Conservation (phyloP, 805 yeast species). For the Cyberlindnera samutprakarnensis region DNA sequence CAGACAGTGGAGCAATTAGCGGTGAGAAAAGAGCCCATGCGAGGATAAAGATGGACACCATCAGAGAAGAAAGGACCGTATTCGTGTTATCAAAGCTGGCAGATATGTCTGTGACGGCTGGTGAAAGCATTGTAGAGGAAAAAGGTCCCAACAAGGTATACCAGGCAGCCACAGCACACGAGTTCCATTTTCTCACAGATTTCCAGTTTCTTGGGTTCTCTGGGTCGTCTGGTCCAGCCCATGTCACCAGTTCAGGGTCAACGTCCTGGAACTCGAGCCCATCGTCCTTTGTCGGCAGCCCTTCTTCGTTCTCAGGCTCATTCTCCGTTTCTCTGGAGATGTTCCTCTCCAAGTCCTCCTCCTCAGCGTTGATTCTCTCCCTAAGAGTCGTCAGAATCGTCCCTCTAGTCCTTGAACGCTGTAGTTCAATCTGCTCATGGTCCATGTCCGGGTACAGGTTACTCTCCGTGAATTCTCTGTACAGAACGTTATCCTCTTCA, state of each 20-base stretch:
- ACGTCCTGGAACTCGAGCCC: constrained; percentile 47
- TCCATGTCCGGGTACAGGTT: constrained; percentile 33
- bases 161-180: constrained; percentile 39
- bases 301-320: constrained; percentile 18
- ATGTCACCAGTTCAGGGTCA: constrained; percentile 62
- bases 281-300: constrained; percentile 27
- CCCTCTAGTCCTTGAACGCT: constrained; percentile 36
- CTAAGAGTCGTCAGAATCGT: constrained; percentile 33
- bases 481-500: constrained; percentile 5
- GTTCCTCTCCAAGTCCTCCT: constrained; percentile 5
- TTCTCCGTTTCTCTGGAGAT: constrained; percentile 1
- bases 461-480: constrained; percentile 14
- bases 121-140: constrained; percentile 55
- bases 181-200: constrained; percentile 29
- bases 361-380: constrained; percentile 11
- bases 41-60: constrained; percentile 51
- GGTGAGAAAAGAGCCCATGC: constrained; percentile 64
- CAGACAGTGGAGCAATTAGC: constrained; percentile 56
- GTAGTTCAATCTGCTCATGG: constrained; percentile 30
- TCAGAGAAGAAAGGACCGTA: constrained; percentile 33
- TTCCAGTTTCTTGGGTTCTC: constrained; percentile 62
- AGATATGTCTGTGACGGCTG: constrained; percentile 46
- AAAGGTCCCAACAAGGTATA: constrained; percentile 56
- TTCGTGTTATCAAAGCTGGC: constrained; percentile 35
- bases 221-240: constrained; percentile 59